Base-by-base conservation (phyloP, 2,329 filamentous ascomycete genomes). In the Botrytis fabae region DNA sequence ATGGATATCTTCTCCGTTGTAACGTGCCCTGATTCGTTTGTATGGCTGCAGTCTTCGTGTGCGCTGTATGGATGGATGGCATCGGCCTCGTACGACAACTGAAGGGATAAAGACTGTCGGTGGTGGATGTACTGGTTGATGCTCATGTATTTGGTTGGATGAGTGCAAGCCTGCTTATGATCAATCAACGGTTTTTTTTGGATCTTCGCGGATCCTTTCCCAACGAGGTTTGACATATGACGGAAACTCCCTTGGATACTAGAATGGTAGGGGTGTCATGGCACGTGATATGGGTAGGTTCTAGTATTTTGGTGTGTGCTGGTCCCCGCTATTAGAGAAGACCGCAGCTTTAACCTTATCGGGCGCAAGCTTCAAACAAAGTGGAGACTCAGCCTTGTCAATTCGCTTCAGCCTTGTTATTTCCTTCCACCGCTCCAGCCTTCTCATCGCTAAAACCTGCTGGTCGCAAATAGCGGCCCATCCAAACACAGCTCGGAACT, bases 361-460 rank as follows among this genome's bases (percentile, higher is more conserved):
- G 10, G 32, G 32, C 5, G 38, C 59, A n/a, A 22, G 61, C 61
- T 32, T 14, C n/a, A 25, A 20, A 10, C 18, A 18, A 12, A 46
- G 5, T 16, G 32, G n/a, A 28, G 4, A 9, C 4, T 46, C 62
- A 64, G 62, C 63, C 63, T 66, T n/a, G 22, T 66, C 22, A 28
- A 0, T 7, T 25, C 5, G 0, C 2, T 14, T 54, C 59, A 70
- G 60, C 69, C 69, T 65, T 44, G 51, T 35, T 2, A 28, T 12
- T 25, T 28, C 18, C 20, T 48, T 6, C 25, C 14, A 0, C n/a
- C 25, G 1, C 22, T 12, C 3, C 10, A 35, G 12, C 61, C 63
- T n/a, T 66, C 8, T 22, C 5, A 25, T 68, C 61, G 70, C 62
- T 68, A 68, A 68, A 72, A n/a, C 62, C 12, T 72, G 65, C 28